Evolutionary conservation across 495 filamentous ascomycete species (phyloP).

Genomic region (Baudoinia panamericana): DNA sequence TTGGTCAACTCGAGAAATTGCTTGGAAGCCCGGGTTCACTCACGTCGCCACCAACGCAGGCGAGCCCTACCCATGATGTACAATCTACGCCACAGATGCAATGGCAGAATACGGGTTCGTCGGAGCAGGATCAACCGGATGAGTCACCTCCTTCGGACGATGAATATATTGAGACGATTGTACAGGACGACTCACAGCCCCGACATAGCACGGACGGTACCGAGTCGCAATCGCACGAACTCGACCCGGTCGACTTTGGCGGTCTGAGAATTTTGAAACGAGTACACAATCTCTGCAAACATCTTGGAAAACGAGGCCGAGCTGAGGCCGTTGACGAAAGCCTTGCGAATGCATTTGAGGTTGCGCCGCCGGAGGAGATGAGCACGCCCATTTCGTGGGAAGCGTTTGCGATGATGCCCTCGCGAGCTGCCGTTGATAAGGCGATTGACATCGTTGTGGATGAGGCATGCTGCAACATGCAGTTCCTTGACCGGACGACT

Average conservation of each 20-base stretch:
- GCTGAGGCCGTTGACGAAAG: slow-evolving; percentile 1
- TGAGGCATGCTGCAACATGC: slow-evolving; percentile 16
- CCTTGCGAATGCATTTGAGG: slow-evolving; percentile 10
- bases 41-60: neutral
- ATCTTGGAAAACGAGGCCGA: neutral
- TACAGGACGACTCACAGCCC: neutral
- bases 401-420: slow-evolving; percentile 12
- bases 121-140: neutral
- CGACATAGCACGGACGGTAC: neutral
- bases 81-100: neutral
- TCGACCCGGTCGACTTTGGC: slow-evolving; percentile 4
- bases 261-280: slow-evolving; percentile 12
- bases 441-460: slow-evolving; percentile 9
- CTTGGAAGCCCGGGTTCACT: neutral
- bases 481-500: slow-evolving; percentile 9
- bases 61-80: neutral
- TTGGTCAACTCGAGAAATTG: slow-evolving; percentile 5
- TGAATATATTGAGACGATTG: slow-evolving; percentile 3
- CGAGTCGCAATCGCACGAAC: slow-evolving; percentile 1
- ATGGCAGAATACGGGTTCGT: neutral
- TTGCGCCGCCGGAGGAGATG: slow-evolving; percentile 4
- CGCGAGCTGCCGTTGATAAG: slow-evolving; percentile 1
- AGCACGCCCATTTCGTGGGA: slow-evolving; percentile 7
- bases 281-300: slow-evolving; percentile 11
- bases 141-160: neutral